Percentiles rank a stretch among this genome's conserved stretches.
phyloP scores from a whole-genome alignment of 306 rosid genomes.

The Rosa lucieae region DNA sequence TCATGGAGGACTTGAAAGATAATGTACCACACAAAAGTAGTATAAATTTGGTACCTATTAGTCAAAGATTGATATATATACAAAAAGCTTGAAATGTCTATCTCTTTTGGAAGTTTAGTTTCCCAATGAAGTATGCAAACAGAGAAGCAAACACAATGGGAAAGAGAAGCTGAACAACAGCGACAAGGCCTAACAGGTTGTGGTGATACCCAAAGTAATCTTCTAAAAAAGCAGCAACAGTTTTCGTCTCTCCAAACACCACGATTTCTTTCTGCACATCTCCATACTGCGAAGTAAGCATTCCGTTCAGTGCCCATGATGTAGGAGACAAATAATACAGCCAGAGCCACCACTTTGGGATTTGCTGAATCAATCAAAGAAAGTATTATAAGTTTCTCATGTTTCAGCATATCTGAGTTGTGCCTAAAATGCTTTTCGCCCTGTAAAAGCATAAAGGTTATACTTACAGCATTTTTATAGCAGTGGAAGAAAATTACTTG shows the following conservation, averaged over 20 bases:
- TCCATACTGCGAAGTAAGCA: slow-evolving; percentile 64
- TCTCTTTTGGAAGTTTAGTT: slow-evolving; percentile 55
- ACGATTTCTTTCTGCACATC: slow-evolving; percentile 38
- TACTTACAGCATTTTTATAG: background rate
- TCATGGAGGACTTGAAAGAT: no score
- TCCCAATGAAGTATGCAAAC: slow-evolving; percentile 50
- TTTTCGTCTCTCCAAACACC: slow-evolving; percentile 41
- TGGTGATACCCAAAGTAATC: slow-evolving; percentile 56
- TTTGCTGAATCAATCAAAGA: slow-evolving; percentile 45
- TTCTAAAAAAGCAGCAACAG: slow-evolving; percentile 44
- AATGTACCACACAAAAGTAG: background rate
- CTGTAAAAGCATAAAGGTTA: background rate
- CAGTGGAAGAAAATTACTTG: background rate
- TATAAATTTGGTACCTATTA: background rate
- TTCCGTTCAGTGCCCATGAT: slow-evolving; percentile 63
- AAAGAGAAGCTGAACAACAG: slow-evolving; percentile 36
- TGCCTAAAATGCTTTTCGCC: background rate
- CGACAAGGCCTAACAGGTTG: slow-evolving; percentile 41
- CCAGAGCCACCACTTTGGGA: slow-evolving; percentile 85
- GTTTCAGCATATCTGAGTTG: background rate
- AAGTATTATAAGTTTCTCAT: slow-evolving; percentile 1
- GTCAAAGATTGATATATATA: background rate
- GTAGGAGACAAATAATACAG: slow-evolving; percentile 54
- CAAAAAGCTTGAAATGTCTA: slow-evolving; percentile 13
- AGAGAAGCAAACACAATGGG: slow-evolving; percentile 44